A percentile compares a stretch with the other conserved stretches of the same genome.
phyloP scores from a whole-genome alignment of 2,329 filamentous ascomycete genomes.

The Aspergillus calidoustus region DNA sequence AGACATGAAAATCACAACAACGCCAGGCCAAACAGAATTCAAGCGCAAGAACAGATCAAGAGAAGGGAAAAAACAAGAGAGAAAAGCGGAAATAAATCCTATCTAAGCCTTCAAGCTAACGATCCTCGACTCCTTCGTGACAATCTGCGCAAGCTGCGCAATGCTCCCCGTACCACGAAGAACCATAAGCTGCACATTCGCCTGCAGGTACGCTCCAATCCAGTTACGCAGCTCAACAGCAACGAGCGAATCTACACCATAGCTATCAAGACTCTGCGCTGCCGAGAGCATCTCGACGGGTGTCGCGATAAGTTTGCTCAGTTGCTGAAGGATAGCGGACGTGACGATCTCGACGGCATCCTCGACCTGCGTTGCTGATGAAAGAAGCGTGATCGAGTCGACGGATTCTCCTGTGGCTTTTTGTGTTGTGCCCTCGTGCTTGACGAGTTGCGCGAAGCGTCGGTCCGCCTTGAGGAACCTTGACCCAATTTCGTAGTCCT shows the following conservation, averaged over 20 bases:
- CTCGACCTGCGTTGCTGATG: not conserved
- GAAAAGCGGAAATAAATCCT: not conserved
- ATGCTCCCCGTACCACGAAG: constrained; percentile 8
- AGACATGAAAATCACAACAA: not conserved
- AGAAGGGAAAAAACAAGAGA: not conserved
- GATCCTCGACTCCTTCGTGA: constrained; percentile 11
- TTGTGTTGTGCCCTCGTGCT: not conserved
- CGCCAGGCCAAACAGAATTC: not conserved
- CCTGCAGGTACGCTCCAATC: constrained; percentile 15
- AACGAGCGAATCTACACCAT: constrained; percentile 13
- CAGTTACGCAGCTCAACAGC: constrained; percentile 11
- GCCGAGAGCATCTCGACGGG: constrained; percentile 10
- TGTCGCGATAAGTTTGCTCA: constrained; percentile 15
- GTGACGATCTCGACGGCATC: constrained; percentile 12
- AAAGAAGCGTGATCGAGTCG: constrained; percentile 9
- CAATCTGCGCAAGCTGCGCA: constrained; percentile 5
- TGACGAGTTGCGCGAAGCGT: constrained; percentile 9
- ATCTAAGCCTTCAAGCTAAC: constrained; percentile 3
- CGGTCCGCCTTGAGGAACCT: constrained; percentile 6
- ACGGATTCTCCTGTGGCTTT: constrained; percentile 5
- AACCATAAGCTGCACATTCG: constrained; percentile 16
- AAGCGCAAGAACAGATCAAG: not conserved
- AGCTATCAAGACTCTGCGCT: constrained; percentile 12
- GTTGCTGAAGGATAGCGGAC: constrained; percentile 11
- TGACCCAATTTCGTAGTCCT: not conserved